Evolutionary conservation across 2,329 filamentous ascomycete species (phyloP), one percentile per base, ranked within the genome.

Genomic region (Curvularia lunata): DNA sequence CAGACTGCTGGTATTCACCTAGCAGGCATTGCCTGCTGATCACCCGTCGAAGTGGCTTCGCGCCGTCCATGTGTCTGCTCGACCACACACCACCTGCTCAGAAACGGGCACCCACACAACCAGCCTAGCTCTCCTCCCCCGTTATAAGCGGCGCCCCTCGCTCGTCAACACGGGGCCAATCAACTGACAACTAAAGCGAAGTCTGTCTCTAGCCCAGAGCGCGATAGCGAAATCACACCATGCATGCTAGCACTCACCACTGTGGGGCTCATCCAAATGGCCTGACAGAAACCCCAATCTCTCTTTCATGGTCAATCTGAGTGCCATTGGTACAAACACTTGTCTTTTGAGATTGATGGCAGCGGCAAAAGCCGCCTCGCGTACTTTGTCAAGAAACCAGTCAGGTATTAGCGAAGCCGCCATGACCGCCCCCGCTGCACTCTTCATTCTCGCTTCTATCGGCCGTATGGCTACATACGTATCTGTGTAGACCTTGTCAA

Each of bases 21-120:
- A 62, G 59, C 56, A 62, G 62, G 63, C 63, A 59, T 60, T 59
- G 52, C 45, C 64, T 71, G 74, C 59, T 68, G 67, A 75, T 75
- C 72, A 75, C 67, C 73, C 73, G 72, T 69, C 64, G 43, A 48
- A 58, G 67, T 74, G 72, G 73, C 71, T 72, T 75, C 66, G 63
- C 67, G 67, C 62, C 61, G 60, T 54, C 65, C 63, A 67, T 62
- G 64, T 65, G 52, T 55, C 56, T 61, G 62, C 63, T 58, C 50
- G 46, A 49, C 62, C 16, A 46, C 25, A 37, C 43, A 19, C 42
- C 42, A 64, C 53, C 46, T 62, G 43, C 38, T 61, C 25, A 72
- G 70, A 74, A 74, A 51, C 56, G 63, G 66, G n/a, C 21, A 37
- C 46, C 55, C 52, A 45, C 48, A 53, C 41, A 40, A 43, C 48